These are phyloP conservation scores for Neonectria magnoliae DNA, from an alignment of 2,329 filamentous ascomycete species.

Conservation along the genomic window DNA sequence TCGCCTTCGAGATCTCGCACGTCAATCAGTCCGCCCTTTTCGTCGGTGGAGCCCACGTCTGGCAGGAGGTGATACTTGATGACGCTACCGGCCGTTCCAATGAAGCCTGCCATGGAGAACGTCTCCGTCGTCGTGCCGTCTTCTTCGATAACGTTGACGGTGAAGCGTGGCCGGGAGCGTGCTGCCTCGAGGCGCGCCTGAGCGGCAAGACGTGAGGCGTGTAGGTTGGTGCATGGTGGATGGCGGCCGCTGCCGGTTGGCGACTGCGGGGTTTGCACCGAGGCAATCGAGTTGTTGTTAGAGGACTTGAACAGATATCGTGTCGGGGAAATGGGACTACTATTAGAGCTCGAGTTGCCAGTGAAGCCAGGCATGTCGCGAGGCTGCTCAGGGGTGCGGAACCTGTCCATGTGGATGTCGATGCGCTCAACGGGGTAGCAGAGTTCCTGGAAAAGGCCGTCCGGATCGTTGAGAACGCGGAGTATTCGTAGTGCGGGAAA, in stretches of 20 bases:
- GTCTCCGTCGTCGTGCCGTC: conserved; percentile 61
- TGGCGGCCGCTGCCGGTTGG: conserved; percentile 29
- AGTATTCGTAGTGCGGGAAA: conserved; percentile 71
- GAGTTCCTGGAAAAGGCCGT: conserved; percentile 74
- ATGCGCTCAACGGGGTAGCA: conserved; percentile 70
- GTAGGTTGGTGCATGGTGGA: conserved; percentile 56
- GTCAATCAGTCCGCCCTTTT: conserved; percentile 65
- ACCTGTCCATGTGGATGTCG: conserved; percentile 62
- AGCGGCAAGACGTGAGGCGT: conserved; percentile 67
- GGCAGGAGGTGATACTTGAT: conserved; percentile 70
- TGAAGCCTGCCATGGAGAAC: conserved; percentile 67
- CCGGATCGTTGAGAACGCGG: conserved; percentile 74
- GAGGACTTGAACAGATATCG: conserved; percentile 48
- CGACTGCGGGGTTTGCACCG: conserved; percentile 24
- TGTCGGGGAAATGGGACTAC: conserved; percentile 39
- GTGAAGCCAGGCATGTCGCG: conserved; percentile 31
- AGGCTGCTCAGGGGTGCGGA: conserved; percentile 42
- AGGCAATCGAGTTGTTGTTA: conserved; percentile 48
- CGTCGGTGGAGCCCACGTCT: conserved; percentile 65
- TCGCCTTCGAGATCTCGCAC: conserved; percentile 61
- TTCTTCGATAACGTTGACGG: conserved; percentile 66
- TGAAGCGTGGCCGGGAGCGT: conserved; percentile 62
- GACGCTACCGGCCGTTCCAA: conserved; percentile 67
- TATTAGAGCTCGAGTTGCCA: conserved; percentile 33
- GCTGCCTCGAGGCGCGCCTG: conserved; percentile 72